phyloP scores from a whole-genome alignment of 805 yeast species.

The Starmerella apicola region DNA sequence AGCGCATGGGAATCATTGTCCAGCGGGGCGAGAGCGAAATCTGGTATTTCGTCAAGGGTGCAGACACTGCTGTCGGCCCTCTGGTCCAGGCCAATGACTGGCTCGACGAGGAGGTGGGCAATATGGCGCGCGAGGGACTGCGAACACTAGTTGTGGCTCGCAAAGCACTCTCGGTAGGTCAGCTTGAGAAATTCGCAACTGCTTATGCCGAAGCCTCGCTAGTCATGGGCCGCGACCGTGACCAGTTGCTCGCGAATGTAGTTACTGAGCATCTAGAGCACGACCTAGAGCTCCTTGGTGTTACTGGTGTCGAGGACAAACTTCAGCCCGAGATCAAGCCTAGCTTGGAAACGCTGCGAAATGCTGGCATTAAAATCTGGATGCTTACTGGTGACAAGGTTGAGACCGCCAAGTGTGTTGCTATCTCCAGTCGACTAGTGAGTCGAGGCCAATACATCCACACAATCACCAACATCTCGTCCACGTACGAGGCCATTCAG shows the following conservation, averaged over 20 bases:
- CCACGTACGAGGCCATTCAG: conserved; percentile 55
- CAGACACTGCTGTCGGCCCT: conserved; percentile 82
- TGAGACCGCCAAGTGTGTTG: conserved; percentile 95
- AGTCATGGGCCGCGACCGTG: conserved; percentile 63
- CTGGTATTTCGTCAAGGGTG: conserved; percentile 89
- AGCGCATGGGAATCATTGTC: conserved; percentile 88
- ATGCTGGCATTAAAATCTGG: conserved; percentile 97
- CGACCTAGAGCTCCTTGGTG: conserved; percentile 73
- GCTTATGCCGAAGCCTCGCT: conserved; percentile 63
- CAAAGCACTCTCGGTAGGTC: conserved; percentile 44
- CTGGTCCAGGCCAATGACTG: conserved; percentile 84
- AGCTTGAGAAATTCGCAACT: conserved; percentile 50
- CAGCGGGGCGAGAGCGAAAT: conserved; percentile 47
- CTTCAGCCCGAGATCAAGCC: conserved; percentile 84
- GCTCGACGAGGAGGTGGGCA: conserved; percentile 94
- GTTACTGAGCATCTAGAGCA: conserved; percentile 61
- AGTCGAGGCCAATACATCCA: conserved; percentile 91
- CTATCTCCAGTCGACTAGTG: conserved; percentile 87
- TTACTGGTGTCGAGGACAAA: conserved; percentile 96
- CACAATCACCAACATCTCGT: conserved; percentile 53
- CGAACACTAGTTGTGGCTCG: conserved; percentile 92
- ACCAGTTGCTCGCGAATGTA: conserved; percentile 54
- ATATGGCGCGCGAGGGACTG: conserved; percentile 97
- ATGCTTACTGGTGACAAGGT: conserved; percentile 99
- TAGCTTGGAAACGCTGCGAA: conserved; percentile 79